phyloP scores from a whole-genome alignment of 2,329 filamentous ascomycete genomes.

The Claviceps sp. region DNA sequence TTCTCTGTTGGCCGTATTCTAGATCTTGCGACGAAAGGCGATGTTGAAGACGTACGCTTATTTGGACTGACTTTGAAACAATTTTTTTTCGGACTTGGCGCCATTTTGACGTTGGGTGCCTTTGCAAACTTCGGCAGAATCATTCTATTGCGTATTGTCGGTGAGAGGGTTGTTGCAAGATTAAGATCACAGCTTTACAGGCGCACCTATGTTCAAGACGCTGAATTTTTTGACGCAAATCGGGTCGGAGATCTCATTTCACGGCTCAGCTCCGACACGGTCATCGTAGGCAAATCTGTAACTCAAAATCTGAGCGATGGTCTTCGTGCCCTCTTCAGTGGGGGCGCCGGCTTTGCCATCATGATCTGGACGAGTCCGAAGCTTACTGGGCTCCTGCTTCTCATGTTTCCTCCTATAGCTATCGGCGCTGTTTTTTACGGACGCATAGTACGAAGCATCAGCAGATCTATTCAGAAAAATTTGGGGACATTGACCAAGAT shows the following conservation, averaged over 20 bases:
- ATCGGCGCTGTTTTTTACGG: conserved; percentile 87
- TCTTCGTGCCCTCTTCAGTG: conserved; percentile 80
- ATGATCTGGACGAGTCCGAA: conserved; percentile 96
- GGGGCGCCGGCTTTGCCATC: conserved; percentile 73
- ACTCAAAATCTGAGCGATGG: conserved; percentile 96
- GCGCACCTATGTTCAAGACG: conserved; percentile 89
- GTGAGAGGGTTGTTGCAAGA: conserved; percentile 84
- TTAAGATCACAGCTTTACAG: conserved; percentile 82
- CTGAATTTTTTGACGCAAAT: conserved; percentile 98
- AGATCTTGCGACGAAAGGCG: conserved; percentile 71
- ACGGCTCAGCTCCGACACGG: conserved; percentile 85
- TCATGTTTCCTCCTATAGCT: conserved; percentile 85
- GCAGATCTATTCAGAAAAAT: conserved; percentile 86
- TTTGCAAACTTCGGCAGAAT: conserved; percentile 89
- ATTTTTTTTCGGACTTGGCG: conserved; percentile 73
- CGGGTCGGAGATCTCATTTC: conserved; percentile 93
- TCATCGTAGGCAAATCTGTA: conserved; percentile 96
- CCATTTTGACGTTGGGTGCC: conserved; percentile 69
- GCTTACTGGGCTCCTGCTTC: conserved; percentile 70
- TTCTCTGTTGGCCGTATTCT: conserved; percentile 94
- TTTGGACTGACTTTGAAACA: conserved; percentile 77
- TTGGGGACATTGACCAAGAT: conserved; percentile 90
- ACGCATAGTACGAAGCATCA: conserved; percentile 74
- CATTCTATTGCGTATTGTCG: conserved; percentile 83
- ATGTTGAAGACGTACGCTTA: conserved; percentile 51